phyloP scores from a whole-genome alignment of 345 rosid genomes.

The Ricinus communis region DNA sequence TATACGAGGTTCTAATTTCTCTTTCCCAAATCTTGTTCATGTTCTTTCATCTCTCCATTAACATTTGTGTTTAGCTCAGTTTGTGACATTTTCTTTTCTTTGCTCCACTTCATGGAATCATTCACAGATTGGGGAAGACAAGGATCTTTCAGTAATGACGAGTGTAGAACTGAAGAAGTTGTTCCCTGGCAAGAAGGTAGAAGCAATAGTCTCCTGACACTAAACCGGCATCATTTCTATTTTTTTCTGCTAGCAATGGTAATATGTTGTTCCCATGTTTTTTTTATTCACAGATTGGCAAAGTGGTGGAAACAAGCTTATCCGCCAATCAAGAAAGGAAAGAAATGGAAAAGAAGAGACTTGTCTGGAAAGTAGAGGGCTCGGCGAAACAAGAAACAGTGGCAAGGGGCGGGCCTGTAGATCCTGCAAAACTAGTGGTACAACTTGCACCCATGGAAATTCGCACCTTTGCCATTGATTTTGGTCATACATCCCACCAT shows the following conservation, averaged over 20 bases:
- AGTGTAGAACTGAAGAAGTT: slow-evolving; percentile 65
- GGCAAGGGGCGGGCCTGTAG: slow-evolving; percentile 57
- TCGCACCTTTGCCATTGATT: slow-evolving; percentile 61
- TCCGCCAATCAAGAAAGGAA: slow-evolving; percentile 82
- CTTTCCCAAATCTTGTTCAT: not conserved
- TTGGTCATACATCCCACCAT: slow-evolving; percentile 2
- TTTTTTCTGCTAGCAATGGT: not conserved
- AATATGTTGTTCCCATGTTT: no score
- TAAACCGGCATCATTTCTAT: slow-evolving; percentile 4
- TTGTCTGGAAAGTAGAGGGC: slow-evolving; percentile 71
- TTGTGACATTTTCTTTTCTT: not conserved
- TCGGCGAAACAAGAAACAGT: slow-evolving; percentile 29
- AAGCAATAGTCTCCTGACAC: not conserved
- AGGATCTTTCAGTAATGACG: slow-evolving; percentile 61
- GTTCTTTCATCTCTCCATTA: not conserved
- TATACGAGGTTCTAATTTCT: slow-evolving; percentile 63
- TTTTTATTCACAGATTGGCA: slow-evolving; percentile 53
- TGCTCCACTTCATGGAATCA: slow-evolving; percentile 7
- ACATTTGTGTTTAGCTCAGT: not conserved
- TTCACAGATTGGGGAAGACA: slow-evolving; percentile 71
- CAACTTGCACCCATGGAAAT: slow-evolving; percentile 94
- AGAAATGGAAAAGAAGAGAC: slow-evolving; percentile 77
- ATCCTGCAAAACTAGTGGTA: slow-evolving; percentile 59
- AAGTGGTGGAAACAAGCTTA: slow-evolving; percentile 69
- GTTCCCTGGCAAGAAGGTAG: slow-evolving; percentile 54